A percentile compares a stretch with the other conserved stretches of the same genome.
These are phyloP conservation scores for Meredithiella fracta DNA, from an alignment of 2,329 filamentous ascomycete genomes.

Conservation along the genomic window DNA sequence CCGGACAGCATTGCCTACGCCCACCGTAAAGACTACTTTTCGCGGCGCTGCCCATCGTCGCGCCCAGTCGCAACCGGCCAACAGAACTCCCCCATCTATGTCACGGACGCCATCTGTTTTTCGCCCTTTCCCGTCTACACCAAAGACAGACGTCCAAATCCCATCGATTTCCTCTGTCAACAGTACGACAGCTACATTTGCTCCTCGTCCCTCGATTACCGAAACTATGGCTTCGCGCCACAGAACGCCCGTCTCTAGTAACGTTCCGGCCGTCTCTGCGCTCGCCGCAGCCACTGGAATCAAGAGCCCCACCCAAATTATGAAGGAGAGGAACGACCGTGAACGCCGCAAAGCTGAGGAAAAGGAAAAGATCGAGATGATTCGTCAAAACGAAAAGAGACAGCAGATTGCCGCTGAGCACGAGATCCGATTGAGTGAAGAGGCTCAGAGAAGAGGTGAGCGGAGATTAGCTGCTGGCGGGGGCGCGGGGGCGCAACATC, in stretches of 20 bases:
- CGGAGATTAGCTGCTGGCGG: conserved; percentile 40
- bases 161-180: neutral
- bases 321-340: conserved; percentile 63
- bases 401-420: conserved; percentile 35
- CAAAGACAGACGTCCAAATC: neutral
- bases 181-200: neutral
- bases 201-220: neutral
- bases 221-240: conserved; percentile 10
- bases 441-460: conserved; percentile 41
- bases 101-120: conserved; percentile 6
- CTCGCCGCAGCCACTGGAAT: conserved; percentile 40
- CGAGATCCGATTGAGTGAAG: conserved; percentile 37
- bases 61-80: conserved; percentile 9
- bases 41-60: conserved; percentile 8
- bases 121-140: neutral
- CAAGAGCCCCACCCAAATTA: conserved; percentile 74
- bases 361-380: conserved; percentile 47
- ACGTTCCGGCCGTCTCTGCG: conserved; percentile 8
- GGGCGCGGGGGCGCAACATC: conserved; percentile 19
- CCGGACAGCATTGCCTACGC: conserved; percentile 33
- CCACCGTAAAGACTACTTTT: conserved; percentile 28
- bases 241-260: conserved; percentile 10
- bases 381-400: conserved; percentile 30
- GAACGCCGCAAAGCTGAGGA: conserved; percentile 53
- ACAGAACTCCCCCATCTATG: conserved; percentile 1